A percentile compares a stretch with the other conserved stretches of the same genome.
phyloP scores from a whole-genome alignment of 768 basidiomycete genomes.

The Mycena rosella region DNA sequence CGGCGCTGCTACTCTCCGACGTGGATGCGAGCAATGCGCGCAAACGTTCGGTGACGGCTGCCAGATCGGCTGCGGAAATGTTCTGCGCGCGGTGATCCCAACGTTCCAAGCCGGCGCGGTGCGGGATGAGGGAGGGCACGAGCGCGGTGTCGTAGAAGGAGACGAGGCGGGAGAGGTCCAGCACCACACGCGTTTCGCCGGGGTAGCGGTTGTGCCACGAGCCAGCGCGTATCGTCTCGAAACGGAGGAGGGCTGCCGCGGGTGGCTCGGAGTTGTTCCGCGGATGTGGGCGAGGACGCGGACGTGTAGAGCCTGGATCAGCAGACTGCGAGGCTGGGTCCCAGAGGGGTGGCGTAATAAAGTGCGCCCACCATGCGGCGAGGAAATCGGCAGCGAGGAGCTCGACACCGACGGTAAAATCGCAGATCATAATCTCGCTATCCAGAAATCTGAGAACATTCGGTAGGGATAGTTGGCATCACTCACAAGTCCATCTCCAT shows the following conservation, averaged over 20 bases:
- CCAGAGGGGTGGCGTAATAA: not conserved
- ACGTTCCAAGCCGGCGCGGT: conserved; percentile 43
- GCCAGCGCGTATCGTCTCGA: conserved; percentile 37
- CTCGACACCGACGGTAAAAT: conserved; percentile 46
- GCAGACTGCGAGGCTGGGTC: too few relatives aligned
- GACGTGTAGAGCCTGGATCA: too few relatives aligned
- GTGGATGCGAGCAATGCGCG: too few relatives aligned
- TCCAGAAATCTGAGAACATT: not conserved
- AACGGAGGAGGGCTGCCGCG: not conserved
- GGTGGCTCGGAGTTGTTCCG: too few relatives aligned
- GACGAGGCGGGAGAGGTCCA: conserved; percentile 50
- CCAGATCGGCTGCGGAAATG: conserved; percentile 43
- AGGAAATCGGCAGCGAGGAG: conserved; percentile 41
- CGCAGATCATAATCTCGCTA: conserved; percentile 54
- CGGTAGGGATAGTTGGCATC: too few relatives aligned
- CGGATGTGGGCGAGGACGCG: too few relatives aligned
- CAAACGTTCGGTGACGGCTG: conserved; percentile 26
- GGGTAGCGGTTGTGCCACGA: conserved; percentile 52
- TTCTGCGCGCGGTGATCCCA: conserved; percentile 46
- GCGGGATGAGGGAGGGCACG: conserved; percentile 47
- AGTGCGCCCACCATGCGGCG: not conserved
- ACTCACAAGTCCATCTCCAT: conserved; percentile 49
- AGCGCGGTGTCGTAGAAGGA: too few relatives aligned
- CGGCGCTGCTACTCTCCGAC: too few relatives aligned
- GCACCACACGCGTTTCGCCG: conserved; percentile 48